phyloP scores from a whole-genome alignment of 2,329 filamentous ascomycete species.

The Boeremia lycopersici region DNA sequence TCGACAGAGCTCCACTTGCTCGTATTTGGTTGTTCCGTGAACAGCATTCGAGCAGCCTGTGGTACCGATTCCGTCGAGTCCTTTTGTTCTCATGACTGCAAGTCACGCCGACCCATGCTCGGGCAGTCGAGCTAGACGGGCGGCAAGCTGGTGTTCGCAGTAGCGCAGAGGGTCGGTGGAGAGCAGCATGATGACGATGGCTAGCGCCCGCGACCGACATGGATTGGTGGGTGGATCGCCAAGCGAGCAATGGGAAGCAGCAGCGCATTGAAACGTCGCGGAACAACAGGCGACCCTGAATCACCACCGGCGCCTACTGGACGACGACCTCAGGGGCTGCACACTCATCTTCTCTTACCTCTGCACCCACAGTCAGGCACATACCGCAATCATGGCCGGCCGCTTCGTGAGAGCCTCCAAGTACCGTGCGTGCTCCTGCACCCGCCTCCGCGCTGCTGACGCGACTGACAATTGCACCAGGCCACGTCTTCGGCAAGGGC shows the following conservation, averaged over 20 bases:
- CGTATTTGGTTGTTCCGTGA: too few relatives aligned
- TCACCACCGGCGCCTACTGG: conserved; percentile 12
- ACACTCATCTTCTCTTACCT: conserved; percentile 1
- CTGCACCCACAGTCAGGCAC: conserved; percentile 4
- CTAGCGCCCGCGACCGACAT: conserved; percentile 14
- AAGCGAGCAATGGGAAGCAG: conserved; percentile 12
- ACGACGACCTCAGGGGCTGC: conserved; percentile 13
- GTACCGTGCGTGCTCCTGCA: conserved; percentile 61
- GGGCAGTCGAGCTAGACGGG: not conserved
- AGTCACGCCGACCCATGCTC: not conserved
- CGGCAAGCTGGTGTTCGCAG: conserved; percentile 17
- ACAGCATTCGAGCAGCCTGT: too few relatives aligned
- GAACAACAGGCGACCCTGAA: conserved; percentile 6
- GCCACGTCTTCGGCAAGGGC: conserved; percentile 96
- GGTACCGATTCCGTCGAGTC: not conserved
- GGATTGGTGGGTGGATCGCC: conserved; percentile 12
- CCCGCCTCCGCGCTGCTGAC: conserved; percentile 32
- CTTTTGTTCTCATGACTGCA: not conserved
- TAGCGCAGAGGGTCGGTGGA: conserved; percentile 16
- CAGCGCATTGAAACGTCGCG: conserved; percentile 19
- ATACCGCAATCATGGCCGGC: conserved; percentile 62
- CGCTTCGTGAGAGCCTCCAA: conserved; percentile 77
- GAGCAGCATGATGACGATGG: conserved; percentile 5
- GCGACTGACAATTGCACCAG: conserved; percentile 56
- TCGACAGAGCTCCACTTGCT: too few relatives aligned